Percentiles rank a stretch among this genome's conserved stretches.
phyloP scores from a whole-genome alignment of 2,329 filamentous ascomycete genomes.

The Paradendryphiella salina region DNA sequence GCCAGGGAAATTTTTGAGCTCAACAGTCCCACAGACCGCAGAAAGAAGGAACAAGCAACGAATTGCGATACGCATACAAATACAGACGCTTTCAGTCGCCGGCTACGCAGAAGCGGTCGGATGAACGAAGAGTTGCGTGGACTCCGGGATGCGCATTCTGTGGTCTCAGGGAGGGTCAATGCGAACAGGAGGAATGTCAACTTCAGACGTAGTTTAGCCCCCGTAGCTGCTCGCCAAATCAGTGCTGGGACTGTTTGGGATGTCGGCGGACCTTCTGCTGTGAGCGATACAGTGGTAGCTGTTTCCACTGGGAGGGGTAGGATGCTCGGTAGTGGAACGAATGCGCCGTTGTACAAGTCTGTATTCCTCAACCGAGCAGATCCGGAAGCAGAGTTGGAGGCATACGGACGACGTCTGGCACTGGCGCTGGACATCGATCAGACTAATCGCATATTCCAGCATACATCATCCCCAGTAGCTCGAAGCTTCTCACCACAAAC shows the following conservation, averaged over 20 bases:
- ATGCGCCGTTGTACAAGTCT: slow-evolving; percentile 66
- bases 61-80: slow-evolving; percentile 50
- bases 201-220: slow-evolving; percentile 29
- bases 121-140: slow-evolving; percentile 40
- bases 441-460: slow-evolving; percentile 63
- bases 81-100: slow-evolving; percentile 59
- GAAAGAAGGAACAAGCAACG: slow-evolving; percentile 54
- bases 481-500: slow-evolving; percentile 12
- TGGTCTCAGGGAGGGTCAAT: slow-evolving; percentile 27
- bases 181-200: slow-evolving; percentile 24
- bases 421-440: slow-evolving; percentile 79
- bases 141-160: slow-evolving; percentile 39
- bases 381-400: slow-evolving; percentile 64
- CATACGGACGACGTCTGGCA: slow-evolving; percentile 75
- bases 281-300: slow-evolving; percentile 53
- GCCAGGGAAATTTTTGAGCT: slow-evolving; percentile 57
- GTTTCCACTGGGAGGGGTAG: slow-evolving; percentile 66
- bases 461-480: slow-evolving; percentile 19
- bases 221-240: slow-evolving; percentile 49
- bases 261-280: slow-evolving; percentile 70
- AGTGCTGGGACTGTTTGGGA: slow-evolving; percentile 76
- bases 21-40: slow-evolving; percentile 53
- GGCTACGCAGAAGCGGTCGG: slow-evolving; percentile 39
- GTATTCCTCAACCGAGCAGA: slow-evolving; percentile 57
- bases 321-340: slow-evolving; percentile 69